Evolutionary conservation across 352 stramenopile genomes (phyloP).

Genomic region (Globisporangium spiculum): DNA sequence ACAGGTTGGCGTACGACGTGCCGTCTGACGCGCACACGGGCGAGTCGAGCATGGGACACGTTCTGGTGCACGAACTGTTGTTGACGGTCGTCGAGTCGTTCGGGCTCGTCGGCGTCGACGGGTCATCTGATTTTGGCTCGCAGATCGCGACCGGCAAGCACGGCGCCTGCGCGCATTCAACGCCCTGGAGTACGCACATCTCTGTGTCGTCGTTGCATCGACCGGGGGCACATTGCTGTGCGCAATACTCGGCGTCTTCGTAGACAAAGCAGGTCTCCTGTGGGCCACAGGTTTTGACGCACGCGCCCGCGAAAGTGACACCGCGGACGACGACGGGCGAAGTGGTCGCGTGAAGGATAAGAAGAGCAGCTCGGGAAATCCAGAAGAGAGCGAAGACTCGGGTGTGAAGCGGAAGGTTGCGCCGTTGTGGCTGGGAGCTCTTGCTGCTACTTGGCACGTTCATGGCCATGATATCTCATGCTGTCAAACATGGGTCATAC

Average conservation of each 20-base stretch:
- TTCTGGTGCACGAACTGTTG: slow-evolving; percentile 20
- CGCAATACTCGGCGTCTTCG: slow-evolving; percentile 40
- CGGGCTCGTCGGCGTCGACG: not conserved
- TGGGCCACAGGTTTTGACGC: slow-evolving; percentile 22
- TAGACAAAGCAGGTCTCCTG: slow-evolving; percentile 52
- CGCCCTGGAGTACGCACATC: slow-evolving; percentile 38
- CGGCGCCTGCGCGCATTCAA: slow-evolving; percentile 30
- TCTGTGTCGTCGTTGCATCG: slow-evolving; percentile 36
- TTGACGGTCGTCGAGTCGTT: not conserved
- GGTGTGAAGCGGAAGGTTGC: not conserved
- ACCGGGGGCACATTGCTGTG: slow-evolving; percentile 34
- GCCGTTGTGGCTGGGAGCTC: not conserved
- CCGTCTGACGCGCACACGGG: slow-evolving; percentile 47
- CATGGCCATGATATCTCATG: not conserved
- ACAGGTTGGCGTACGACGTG: slow-evolving; percentile 49
- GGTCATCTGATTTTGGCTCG: slow-evolving; percentile 22
- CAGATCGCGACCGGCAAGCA: slow-evolving; percentile 50
- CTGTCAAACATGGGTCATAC: not conserved
- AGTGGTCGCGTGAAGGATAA: not conserved
- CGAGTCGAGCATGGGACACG: slow-evolving; percentile 35
- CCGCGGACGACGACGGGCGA: not conserved
- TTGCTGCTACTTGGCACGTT: not conserved
- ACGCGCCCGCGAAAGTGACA: slow-evolving; percentile 9
- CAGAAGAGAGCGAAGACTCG: not conserved
- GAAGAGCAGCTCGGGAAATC: not conserved